phyloP scores from a whole-genome alignment of 2,329 filamentous ascomycete species.

The Thermomyces lanuginosus region DNA sequence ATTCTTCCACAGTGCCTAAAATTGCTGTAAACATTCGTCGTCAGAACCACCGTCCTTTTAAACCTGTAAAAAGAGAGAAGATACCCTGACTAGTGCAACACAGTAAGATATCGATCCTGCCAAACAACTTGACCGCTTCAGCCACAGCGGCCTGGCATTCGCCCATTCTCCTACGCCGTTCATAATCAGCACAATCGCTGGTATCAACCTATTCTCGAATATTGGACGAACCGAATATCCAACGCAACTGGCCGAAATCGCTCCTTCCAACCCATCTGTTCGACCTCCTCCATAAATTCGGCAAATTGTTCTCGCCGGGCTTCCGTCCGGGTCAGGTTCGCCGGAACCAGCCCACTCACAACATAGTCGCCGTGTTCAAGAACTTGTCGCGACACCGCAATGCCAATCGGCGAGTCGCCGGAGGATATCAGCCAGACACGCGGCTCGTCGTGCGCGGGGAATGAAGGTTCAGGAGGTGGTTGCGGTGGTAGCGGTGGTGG shows the following conservation, averaged over 20 bases:
- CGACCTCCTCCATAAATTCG: constrained; percentile 50
- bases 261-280: constrained; percentile 62
- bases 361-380: constrained; percentile 87
- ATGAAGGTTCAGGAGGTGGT: no score
- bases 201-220: constrained; percentile 1
- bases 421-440: constrained; percentile 88
- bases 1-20: constrained; percentile 79
- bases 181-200: not conserved
- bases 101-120: constrained; percentile 73
- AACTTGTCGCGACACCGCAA: constrained; percentile 64
- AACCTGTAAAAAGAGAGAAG: constrained; percentile 7
- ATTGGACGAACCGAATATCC: constrained; percentile 40
- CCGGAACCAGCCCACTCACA: constrained; percentile 63
- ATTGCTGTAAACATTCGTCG: constrained; percentile 45
- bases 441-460: constrained; percentile 48
- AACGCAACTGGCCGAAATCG: constrained; percentile 49
- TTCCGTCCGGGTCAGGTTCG: constrained; percentile 58
- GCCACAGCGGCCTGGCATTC: constrained; percentile 77
- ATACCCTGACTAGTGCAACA: constrained; percentile 77
- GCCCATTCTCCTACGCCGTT: constrained; percentile 35
- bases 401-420: constrained; percentile 67
- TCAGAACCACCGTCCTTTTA: no score
- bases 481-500: no score
- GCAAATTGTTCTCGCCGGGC: constrained; percentile 64
- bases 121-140: constrained; percentile 70